Conservation (phyloP, 2,329 filamentous ascomycete species). For the Hymenoscyphus infarciens region DNA sequence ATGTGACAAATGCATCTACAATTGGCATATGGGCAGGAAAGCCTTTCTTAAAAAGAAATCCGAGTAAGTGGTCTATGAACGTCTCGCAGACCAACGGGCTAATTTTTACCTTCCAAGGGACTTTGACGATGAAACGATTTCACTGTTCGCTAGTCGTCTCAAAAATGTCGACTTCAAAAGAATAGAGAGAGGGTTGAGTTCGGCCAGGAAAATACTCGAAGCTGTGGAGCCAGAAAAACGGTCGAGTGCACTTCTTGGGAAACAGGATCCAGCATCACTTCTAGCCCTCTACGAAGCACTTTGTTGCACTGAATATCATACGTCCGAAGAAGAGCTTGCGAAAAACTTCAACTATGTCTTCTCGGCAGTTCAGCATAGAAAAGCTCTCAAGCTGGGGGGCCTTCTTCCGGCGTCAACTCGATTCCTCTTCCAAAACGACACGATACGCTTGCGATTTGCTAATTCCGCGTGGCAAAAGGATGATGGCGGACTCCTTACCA, state of each 20-base stretch:
- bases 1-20: conserved; percentile 68
- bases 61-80: conserved; percentile 44
- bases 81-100: conserved; percentile 6
- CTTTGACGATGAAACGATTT: conserved; percentile 47
- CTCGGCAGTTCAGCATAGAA: conserved; percentile 72
- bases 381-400: conserved; percentile 69
- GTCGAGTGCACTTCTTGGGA: conserved; percentile 29
- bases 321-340: conserved; percentile 36
- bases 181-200: conserved; percentile 57
- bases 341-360: conserved; percentile 75
- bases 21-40: conserved; percentile 69
- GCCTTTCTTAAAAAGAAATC: conserved; percentile 59
- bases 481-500: conserved; percentile 55
- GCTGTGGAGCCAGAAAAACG: conserved; percentile 26
- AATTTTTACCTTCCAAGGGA: conserved; percentile 22
- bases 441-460: conserved; percentile 64
- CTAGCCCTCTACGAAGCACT: conserved; percentile 84
- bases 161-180: conserved; percentile 58
- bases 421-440: conserved; percentile 76
- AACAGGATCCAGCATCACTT: conserved; percentile 55
- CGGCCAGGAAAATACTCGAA: conserved; percentile 51
- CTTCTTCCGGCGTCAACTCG: conserved; percentile 78
- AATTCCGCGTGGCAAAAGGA: conserved; percentile 62
- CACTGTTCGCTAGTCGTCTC: conserved; percentile 52
- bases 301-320: conserved; percentile 77